Evolutionary conservation across 2,329 filamentous ascomycete species (phyloP), one percentile per base, ranked within the genome.

Genomic region (Didymella segeticola): DNA sequence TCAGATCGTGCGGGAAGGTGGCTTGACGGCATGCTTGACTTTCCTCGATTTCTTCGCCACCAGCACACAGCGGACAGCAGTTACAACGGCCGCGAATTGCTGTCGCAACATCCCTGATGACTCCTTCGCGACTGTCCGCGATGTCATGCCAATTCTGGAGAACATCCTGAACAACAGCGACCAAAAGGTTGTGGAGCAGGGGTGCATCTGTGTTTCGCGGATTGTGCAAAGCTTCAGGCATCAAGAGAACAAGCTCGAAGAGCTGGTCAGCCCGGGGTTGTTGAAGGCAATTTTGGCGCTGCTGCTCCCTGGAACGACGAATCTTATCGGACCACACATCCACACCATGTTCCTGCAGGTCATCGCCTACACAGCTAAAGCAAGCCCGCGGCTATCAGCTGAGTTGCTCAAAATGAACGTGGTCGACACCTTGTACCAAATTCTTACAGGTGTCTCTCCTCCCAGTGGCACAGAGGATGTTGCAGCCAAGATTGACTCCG

Each of bases 1-100:
- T 4, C 92, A 91, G 50, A 99, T 99, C 64, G 95, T 99, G 37
- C 89, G 93, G 45, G 95, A 98, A 77, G 96, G 95, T 42, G 95
- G 95, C 10, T 80, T 99, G 58, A 96, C 91, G 1, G 95, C 95
- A n/a, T 99, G 95, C 69, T 79, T 99, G 61, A 96, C 91, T 0
- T 98, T 95, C 71, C 84, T 99, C 53, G 95, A 99, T 72, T 99
- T 99, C 77, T 99, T 99, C 69, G 89, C 93, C 14, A 99, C 95
- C 0, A 95, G 93, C 74, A 98, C 95, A 2, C 95, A 99, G 76
- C 86, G 95, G 61, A 97, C 93, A 12, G 95, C 95, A 6, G 95
- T 99, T 7, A 98, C 93, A 3, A 99, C 93, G 11, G 95, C 96
- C 9, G 96, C 95, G 50, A 99, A 99, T 71, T 99, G 95, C 78